Evolutionary conservation across 352 stramenopile species (phyloP), one percentile per base, ranked within the genome.

Genomic region (Albugo laibachii): DNA sequence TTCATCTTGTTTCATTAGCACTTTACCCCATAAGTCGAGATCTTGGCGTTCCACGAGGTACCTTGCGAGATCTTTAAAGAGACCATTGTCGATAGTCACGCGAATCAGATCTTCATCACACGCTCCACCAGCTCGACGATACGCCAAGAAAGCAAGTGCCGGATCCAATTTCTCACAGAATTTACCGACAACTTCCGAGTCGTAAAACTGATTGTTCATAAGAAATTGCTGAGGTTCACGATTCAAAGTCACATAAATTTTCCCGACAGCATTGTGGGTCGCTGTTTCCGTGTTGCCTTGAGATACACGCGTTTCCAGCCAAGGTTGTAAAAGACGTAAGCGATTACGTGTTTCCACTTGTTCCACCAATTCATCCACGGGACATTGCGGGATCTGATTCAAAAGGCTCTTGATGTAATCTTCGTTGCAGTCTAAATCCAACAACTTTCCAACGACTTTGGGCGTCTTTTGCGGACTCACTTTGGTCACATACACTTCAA

Each of bases 201-300:
- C 94, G 72, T 99, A 99, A 62, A 98, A 99, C 83, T 98, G 96
- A 72, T 99, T 99, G 82, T 98, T 99, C 37, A 84, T 87, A 63
- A 99, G 75, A 69, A 99, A 99, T 52, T 96, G 85, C 63, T 98
- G 93, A 10, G 96, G 94, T 53, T 99, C 95, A 59, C 95, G 92
- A 76, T 99, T 99, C 51, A 99, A 71, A 34, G 95, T 98, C 43
- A 99, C 94, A 79, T 99, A 99, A 67, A 99, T 99, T 84, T 99
- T 99, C 65, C 95, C 96, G 41, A 99, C 91, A 36, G 95, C 95
- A 63, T 99, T 99, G 80, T 99, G 96, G 13, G 95, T 98, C 34
- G 93, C 93, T 20, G 92, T 92, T 59, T 99, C 95, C 12, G 93
- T 98, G 66, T 97, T 98, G 51, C 95, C 95, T 65, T 97, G 97